phyloP scores from a whole-genome alignment of 1,284 basidiomycete species.

The Ganoderma lingzhi region DNA sequence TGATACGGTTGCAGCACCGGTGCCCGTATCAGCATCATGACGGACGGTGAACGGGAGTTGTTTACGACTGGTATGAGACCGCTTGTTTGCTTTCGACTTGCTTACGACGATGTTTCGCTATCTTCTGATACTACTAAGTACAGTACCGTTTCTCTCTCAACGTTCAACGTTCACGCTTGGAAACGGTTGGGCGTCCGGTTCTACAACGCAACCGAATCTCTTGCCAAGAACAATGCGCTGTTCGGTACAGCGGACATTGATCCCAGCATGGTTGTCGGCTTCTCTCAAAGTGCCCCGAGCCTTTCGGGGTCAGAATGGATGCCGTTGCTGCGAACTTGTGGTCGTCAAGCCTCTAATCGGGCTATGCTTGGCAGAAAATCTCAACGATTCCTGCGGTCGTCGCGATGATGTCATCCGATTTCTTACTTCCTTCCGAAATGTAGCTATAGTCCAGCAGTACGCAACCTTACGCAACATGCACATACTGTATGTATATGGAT shows the following conservation, averaged over 20 bases:
- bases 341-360: not conserved
- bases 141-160: not conserved
- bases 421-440: not conserved
- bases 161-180: not conserved
- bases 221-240: not conserved
- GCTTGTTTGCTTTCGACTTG: conserved; percentile 4
- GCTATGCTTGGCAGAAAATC: not conserved
- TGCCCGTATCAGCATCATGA: not conserved
- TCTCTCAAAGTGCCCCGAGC: not conserved
- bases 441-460: no score
- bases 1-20: not conserved
- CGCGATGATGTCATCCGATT: not conserved
- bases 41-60: not conserved
- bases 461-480: no score
- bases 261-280: not conserved
- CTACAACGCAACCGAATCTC: not conserved
- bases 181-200: not conserved
- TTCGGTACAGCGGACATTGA: not conserved
- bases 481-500: no score
- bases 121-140: not conserved
- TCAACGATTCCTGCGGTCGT: not conserved
- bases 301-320: not conserved
- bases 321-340: not conserved
- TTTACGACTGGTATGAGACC: not conserved
- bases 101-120: conserved; percentile 3